Base-by-base conservation (phyloP, 257 asterid species). In the Phtheirospermum japonicum region DNA sequence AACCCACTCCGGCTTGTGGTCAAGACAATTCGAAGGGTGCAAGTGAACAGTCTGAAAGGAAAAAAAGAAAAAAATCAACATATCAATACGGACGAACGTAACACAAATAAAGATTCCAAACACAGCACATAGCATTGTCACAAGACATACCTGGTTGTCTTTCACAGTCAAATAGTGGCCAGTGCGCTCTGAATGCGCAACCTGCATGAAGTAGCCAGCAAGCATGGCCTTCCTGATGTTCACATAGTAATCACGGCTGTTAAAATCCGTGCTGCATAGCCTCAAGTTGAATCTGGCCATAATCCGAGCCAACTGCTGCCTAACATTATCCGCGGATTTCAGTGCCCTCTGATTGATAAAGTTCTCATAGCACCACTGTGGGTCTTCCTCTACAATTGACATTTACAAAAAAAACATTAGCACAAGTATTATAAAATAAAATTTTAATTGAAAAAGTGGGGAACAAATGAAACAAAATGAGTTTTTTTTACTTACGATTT, bases 171-270 rank as follows among this genome's bases (percentile, higher is more conserved):
- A 79, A 79, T 89, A 93, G 73, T 89, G 96, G 11, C 95, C 96
- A 6, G 90, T 77, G 19, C 90, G 94, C 74, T 89, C 99, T 68
- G 89, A 65, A 80, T 92, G 99, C 39, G 99, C 97, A 69, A 93
- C 99, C 85, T 93, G 99, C 99, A 93, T 93, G 73, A 93, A 93
- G 74, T 92, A 93, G 56, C 97, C 99, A 79, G 99, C 99, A n/a
- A 93, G 75, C 99, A 93, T 93, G 23, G 99, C 99, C 79, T 89
- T 89, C 67, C 99, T 79, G 75, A 93, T 93, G 73, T 89, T 92
- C 67, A 85, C 78, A 71, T 93, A 89, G 90, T 93, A 93, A 68
- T 93, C 97, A 9, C 94, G 90, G 71, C 96, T 93, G 80, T 82
- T 92, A 69, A 92, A 89, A 75, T 93, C 99, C 7, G 99, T 89